Evolutionary conservation across 192 early-diverging fungal species (phyloP), one percentile per base, ranked within the genome.

Genomic region (Oehlia diaphana): DNA sequence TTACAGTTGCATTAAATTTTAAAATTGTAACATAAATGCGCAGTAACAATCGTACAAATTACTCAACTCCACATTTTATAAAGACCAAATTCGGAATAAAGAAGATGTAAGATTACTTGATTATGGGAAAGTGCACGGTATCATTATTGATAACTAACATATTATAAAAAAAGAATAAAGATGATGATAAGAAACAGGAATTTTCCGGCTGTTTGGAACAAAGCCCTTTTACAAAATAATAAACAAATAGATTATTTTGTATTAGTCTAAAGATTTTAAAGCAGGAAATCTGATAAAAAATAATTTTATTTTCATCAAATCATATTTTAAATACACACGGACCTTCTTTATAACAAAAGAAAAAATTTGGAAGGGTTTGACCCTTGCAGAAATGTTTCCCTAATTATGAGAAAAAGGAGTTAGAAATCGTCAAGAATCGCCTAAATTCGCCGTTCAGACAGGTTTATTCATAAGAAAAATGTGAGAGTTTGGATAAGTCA

Each of bases 21-120:
- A 23, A 65, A 65, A 66, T 28, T 28, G 64, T 35, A 66, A 14
- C 28, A 23, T 19, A 6, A 33, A 19, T 21, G 14, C 67, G 67
- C 10, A 28, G 68, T 58, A 19, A 58, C 2, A 42, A 70, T 39
- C 39, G 37, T 12, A 47, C 44, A 47, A 47, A 70, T 39, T 70
- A 19, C 12, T 70, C 21, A 28, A 39, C 68, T 37, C 68, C 68
- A 70, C 68, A 70, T 19, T 70, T 70, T 42, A 3, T 3, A 6
- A 2, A 23, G 68, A 70, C 68, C 21, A 70, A 70, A 70, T 70
- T 9, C 67, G 68, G 68, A 70, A 70, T 39, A 35, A 70, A 35
- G 37, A 70, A 10, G 21, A 42, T 39, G 37, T 14, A 69, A 69
- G 39, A 16, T 42, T 4, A 66, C 23, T n/a, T 33, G 35, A 16